Conservation (phyloP, 306 rosid genomes). For the Ochetophila trinervis region DNA sequence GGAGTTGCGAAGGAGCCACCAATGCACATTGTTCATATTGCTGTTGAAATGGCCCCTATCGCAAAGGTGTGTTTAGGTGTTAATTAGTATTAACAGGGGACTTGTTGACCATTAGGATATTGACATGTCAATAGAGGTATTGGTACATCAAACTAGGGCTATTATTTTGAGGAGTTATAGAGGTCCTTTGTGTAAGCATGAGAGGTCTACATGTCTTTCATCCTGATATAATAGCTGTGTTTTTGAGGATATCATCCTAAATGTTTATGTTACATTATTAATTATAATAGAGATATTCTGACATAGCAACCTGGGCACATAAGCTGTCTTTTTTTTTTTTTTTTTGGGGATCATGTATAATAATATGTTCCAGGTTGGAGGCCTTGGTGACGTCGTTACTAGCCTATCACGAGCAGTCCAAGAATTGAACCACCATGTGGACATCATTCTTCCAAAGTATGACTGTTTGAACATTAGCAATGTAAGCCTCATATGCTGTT, state of each 20-base stretch:
- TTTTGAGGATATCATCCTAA: not conserved
- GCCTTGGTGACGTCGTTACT: conserved; percentile 92
- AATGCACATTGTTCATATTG: conserved; percentile 86
- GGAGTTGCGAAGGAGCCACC: conserved; percentile 86
- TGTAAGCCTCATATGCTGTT: conserved; percentile 57
- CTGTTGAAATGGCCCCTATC: conserved; percentile 97
- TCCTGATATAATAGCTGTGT: conserved; percentile 1
- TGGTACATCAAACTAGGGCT: too few relatives aligned
- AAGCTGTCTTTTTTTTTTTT: not conserved
- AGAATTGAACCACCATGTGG: conserved; percentile 74
- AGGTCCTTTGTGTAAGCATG: not conserved
- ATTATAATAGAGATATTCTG: too few relatives aligned
- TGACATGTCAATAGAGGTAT: too few relatives aligned
- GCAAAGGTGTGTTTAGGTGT: conserved; percentile 62
- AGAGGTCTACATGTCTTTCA: not conserved
- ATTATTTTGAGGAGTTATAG: not conserved
- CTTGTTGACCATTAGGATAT: too few relatives aligned
- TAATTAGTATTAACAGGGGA: not conserved
- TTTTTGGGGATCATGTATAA: not conserved
- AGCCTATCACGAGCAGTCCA: conserved; percentile 80
- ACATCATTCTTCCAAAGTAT: conserved; percentile 84
- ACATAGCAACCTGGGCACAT: too few relatives aligned
- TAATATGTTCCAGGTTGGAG: conserved; percentile 69
- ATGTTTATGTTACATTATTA: not conserved
- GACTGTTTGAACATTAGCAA: conserved; percentile 80